phyloP scores from a whole-genome alignment of 805 yeast species.

The Debaryomyces tyrocola region DNA sequence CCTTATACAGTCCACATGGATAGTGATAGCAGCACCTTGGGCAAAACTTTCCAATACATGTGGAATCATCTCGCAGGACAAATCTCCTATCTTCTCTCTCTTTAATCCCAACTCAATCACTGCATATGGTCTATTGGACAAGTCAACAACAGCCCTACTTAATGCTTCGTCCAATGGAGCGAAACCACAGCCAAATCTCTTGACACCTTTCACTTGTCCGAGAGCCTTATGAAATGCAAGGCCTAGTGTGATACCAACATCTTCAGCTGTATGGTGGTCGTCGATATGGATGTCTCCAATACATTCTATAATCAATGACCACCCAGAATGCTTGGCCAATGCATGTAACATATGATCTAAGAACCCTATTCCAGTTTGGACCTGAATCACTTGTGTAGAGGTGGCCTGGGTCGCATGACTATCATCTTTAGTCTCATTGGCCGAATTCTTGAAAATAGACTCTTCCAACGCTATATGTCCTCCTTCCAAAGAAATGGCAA shows the following conservation, averaged over 20 bases:
- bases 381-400: conserved; percentile 67
- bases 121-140: conserved; percentile 90
- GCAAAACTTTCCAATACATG: conserved; percentile 95
- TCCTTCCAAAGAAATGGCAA: conserved; percentile 82
- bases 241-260: conserved; percentile 91
- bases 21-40: conserved; percentile 82
- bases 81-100: conserved; percentile 90
- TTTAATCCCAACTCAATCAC: conserved; percentile 86
- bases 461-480: conserved; percentile 68
- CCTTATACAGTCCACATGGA: conserved; percentile 92
- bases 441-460: conserved; percentile 48
- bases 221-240: conserved; percentile 84
- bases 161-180: conserved; percentile 98
- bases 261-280: conserved; percentile 97
- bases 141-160: conserved; percentile 92
- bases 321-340: conserved; percentile 92
- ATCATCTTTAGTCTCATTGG: conserved; percentile 17
- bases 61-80: conserved; percentile 96
- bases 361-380: conserved; percentile 93
- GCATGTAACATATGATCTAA: conserved; percentile 98
- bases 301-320: conserved; percentile 89
- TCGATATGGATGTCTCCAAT: conserved; percentile 94
- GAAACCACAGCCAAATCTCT: conserved; percentile 88
- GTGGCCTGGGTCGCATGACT: conserved; percentile 72
- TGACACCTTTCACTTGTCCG: conserved; percentile 87